These are phyloP conservation scores for Coix lacrymajobi DNA, from an alignment of 176 grass and related monocot genomes.

Conservation along the genomic window DNA sequence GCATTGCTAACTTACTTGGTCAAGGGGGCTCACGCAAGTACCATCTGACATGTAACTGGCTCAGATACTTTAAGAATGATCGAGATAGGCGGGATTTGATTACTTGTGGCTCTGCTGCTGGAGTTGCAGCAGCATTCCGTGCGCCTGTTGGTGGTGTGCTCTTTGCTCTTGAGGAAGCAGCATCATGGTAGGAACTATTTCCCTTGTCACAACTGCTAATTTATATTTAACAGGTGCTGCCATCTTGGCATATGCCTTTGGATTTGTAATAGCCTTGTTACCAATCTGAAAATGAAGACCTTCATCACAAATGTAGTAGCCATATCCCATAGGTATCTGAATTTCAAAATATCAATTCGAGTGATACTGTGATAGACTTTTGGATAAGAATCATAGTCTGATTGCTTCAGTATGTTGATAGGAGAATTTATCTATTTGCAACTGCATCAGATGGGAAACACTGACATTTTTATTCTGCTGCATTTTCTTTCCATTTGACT, in stretches of 20 bases:
- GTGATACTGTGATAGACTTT: neutral
- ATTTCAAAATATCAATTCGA: neutral
- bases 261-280: neutral
- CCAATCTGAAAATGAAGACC: neutral
- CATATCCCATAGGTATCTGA: neutral
- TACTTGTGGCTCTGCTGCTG: slow-evolving; percentile 86
- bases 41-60: slow-evolving; percentile 87
- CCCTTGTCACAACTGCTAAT: neutral
- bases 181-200: slow-evolving; percentile 70
- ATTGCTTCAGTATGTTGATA: neutral
- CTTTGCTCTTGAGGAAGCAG: slow-evolving; percentile 96
- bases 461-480: neutral
- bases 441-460: neutral
- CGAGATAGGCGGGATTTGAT: slow-evolving; percentile 89
- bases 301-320: neutral
- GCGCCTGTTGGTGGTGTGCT: slow-evolving; percentile 94
- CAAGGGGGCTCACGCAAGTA: slow-evolving; percentile 93
- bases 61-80: slow-evolving; percentile 91
- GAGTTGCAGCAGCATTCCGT: slow-evolving; percentile 90
- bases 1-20: slow-evolving; percentile 91
- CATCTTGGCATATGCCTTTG: neutral
- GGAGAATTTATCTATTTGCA: neutral
- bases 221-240: neutral
- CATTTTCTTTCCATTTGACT: neutral
- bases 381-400: neutral